Conservation (phyloP, 345 rosid genomes). For the Boechera stricta region DNA sequence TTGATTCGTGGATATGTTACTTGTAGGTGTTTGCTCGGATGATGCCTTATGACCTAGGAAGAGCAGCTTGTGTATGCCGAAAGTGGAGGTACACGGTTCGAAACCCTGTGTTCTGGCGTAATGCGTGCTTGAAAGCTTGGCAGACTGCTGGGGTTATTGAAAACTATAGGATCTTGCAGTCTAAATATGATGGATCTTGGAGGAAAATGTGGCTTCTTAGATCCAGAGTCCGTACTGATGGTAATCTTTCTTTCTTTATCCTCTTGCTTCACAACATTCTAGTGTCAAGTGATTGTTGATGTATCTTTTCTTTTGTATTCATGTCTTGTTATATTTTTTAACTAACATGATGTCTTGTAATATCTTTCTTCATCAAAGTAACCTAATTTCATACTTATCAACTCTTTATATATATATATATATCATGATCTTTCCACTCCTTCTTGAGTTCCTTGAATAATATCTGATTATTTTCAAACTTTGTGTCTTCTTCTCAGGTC, state of each 20-base stretch:
- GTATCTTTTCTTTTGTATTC: constrained; percentile 5
- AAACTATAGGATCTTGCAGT: constrained; percentile 80
- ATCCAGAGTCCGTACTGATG: constrained; percentile 94
- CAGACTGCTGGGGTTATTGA: constrained; percentile 90
- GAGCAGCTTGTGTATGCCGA: constrained; percentile 86
- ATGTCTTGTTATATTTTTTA: not conserved
- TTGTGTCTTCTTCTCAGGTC: constrained; percentile 57
- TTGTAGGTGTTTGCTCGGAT: constrained; percentile 82
- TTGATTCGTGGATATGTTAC: constrained; percentile 30
- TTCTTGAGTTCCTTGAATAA: not conserved
- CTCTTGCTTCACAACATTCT: not conserved
- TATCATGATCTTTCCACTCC: not conserved
- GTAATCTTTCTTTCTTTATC: constrained; percentile 45
- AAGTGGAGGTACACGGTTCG: constrained; percentile 95
- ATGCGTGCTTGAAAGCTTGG: constrained; percentile 93
- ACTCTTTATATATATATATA: not conserved
- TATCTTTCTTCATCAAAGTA: constrained; percentile 4
- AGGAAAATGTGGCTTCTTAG: constrained; percentile 98
- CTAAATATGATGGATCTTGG: constrained; percentile 87
- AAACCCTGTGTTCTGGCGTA: constrained; percentile 91
- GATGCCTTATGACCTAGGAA: constrained; percentile 85
- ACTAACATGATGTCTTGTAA: not conserved
- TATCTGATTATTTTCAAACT: constrained; percentile 14
- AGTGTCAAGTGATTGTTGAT: not conserved
- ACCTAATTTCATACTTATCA: not conserved